phyloP scores from a whole-genome alignment of 805 yeast species.

The Starmerella floris region DNA sequence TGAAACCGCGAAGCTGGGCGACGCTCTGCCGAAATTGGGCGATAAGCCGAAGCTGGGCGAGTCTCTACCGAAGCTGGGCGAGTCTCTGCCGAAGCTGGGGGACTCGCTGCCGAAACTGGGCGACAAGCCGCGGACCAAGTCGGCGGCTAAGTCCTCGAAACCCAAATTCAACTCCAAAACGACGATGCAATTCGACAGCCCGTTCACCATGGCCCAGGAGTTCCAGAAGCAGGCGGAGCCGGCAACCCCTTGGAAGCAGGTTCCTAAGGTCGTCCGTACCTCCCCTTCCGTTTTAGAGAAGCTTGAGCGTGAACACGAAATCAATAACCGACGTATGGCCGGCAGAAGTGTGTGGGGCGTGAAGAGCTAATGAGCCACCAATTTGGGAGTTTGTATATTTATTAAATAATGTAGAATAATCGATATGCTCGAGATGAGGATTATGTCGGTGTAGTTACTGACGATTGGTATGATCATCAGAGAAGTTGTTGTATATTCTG shows the following conservation, averaged over 20 bases:
- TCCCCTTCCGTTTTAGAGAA: conserved; percentile 10
- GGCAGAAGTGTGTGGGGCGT: conserved; percentile 10
- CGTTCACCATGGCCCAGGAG: conserved; percentile 7
- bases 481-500: too few species aligned
- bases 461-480: too few species aligned
- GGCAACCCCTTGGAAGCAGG: conserved; percentile 17
- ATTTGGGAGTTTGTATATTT: background rate
- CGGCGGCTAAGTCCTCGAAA: conserved; percentile 3
- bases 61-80: conserved; percentile 2
- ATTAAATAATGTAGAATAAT: background rate
- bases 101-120: background rate
- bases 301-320: conserved; percentile 8
- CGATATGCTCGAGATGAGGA: too few species aligned
- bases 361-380: background rate
- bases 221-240: background rate
- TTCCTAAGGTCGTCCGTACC: conserved; percentile 5
- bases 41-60: too few species aligned
- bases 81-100: background rate
- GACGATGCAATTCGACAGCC: conserved; percentile 8
- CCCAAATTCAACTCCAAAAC: conserved; percentile 7
- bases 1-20: too few species aligned
- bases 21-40: too few species aligned
- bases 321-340: conserved; percentile 2
- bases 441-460: too few species aligned
- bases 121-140: conserved; percentile 1